These are phyloP conservation scores for Acanthamoeba castellanii DNA, from an alignment of 208 protist genomes.

Conservation along the genomic window DNA sequence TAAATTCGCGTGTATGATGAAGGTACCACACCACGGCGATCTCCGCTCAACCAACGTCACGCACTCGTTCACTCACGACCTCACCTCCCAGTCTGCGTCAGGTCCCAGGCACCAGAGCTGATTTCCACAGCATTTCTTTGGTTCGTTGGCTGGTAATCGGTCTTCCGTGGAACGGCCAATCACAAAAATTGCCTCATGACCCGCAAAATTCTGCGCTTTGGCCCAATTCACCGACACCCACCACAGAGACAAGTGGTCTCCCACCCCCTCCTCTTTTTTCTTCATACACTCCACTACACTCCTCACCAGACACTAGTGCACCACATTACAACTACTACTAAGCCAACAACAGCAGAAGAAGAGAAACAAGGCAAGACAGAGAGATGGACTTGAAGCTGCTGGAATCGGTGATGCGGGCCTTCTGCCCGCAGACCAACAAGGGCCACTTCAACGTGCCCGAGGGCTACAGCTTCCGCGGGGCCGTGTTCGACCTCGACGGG, in stretches of 20 bases:
- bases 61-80: too few species aligned
- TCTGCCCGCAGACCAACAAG: slow-evolving; percentile 27
- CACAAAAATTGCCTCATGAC: neutral
- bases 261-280: neutral
- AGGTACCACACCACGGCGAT: too few species aligned
- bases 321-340: too few species aligned
- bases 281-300: neutral
- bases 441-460: slow-evolving; percentile 42
- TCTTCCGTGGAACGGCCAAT: neutral
- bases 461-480: slow-evolving; percentile 39
- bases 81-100: too few species aligned
- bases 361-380: neutral
- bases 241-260: too few species aligned
- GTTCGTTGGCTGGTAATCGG: neutral
- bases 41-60: too few species aligned
- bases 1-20: too few species aligned
- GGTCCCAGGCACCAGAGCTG: too few species aligned
- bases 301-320: too few species aligned
- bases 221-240: too few species aligned
- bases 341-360: too few species aligned
- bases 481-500: slow-evolving; percentile 74
- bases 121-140: neutral
- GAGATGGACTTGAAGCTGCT: slow-evolving; percentile 20
- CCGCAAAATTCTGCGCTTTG: neutral
- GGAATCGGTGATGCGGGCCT: slow-evolving; percentile 46